Conservation (phyloP, 495 filamentous ascomycete genomes). For the Halenospora varia region DNA sequence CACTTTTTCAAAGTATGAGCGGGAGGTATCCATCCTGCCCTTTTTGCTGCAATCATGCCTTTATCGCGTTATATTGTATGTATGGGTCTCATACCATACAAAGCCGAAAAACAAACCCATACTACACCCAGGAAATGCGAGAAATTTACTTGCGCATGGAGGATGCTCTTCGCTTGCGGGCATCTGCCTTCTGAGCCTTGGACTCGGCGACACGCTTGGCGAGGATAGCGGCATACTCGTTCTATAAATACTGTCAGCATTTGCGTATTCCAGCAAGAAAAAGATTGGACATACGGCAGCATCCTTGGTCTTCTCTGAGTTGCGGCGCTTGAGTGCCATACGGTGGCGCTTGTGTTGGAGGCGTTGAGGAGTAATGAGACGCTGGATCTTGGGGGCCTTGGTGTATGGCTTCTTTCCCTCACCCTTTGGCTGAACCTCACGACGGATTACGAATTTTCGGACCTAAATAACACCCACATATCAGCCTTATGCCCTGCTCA, state of each 20-base stretch:
- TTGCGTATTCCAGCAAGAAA: slow-evolving; percentile 2
- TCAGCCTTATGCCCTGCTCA: slow-evolving; percentile 20
- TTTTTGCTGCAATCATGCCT: not conserved
- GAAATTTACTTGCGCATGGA: slow-evolving; percentile 60
- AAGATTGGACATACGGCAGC: slow-evolving; percentile 75
- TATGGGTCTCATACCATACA: slow-evolving; percentile 1
- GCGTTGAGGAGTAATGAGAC: slow-evolving; percentile 97
- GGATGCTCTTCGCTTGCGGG: slow-evolving; percentile 91
- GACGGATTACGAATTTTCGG: slow-evolving; percentile 98
- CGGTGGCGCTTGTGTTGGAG: slow-evolving; percentile 99
- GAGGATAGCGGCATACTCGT: slow-evolving; percentile 90
- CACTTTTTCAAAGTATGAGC: not conserved
- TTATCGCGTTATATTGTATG: slow-evolving; percentile 4
- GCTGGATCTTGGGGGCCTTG: slow-evolving; percentile 99
- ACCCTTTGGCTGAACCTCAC: slow-evolving; percentile 89
- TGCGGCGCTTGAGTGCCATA: slow-evolving; percentile 94
- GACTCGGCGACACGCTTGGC: slow-evolving; percentile 93
- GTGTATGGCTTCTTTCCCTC: slow-evolving; percentile 97
- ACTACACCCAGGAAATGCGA: not conserved
- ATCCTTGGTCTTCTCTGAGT: slow-evolving; percentile 90
- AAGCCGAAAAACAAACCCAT: slow-evolving; percentile 8
- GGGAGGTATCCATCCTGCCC: not conserved
- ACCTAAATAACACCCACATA: slow-evolving; percentile 44
- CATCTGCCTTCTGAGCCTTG: slow-evolving; percentile 85
- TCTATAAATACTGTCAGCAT: slow-evolving; percentile 48